Base-by-base conservation (phyloP, 192 early-diverging fungal species). In the Bifiguratus adelaidae region DNA sequence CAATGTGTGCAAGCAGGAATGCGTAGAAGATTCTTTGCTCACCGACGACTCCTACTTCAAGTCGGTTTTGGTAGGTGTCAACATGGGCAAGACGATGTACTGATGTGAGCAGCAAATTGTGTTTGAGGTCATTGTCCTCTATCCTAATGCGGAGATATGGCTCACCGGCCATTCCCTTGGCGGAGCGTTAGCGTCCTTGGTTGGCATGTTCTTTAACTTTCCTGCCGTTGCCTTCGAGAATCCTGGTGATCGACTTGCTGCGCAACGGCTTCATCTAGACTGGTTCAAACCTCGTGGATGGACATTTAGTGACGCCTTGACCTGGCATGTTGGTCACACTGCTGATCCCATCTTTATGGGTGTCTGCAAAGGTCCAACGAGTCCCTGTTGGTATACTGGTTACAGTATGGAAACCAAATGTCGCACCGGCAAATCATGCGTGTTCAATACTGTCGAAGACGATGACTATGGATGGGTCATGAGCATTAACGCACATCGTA, bases 261-360 rank as follows among this genome's bases (percentile, higher is more conserved):
- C 94, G 16, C 33, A 60, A 22, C 75, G 94, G 11, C 56, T 97
- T 7, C 91, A 92, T 35, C 54, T 95, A 24, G 78, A 84, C 7
- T n/a, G n/a, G n/a, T n/a, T n/a, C n/a, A 40, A 47, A 43, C 67
- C 71, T 2, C 75, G 67, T 3, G 65, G 56, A 1, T 36, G 50
- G 11, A 55, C 70, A 41, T 75, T 68, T 53, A 53, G 76, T 16
- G 62, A 77, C 8, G 38, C 86, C 27, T 83, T 89, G 8, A 64
- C 93, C 20, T 97, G 81, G 56, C 94, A 97, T 61, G 70, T 93
- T 55, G 92, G 91, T 3, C 87, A 97, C 53, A 84, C 78, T 1
- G 84, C 81, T 0, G 94, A 97, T 61, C 94, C 94, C 2, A 80
- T 97, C 9, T 97, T 80, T 62, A 67, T 89, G 34, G 94, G 94